Evolutionary conservation across 2,329 filamentous ascomycete species (phyloP).

Genomic region (Penicillium sp.): DNA sequence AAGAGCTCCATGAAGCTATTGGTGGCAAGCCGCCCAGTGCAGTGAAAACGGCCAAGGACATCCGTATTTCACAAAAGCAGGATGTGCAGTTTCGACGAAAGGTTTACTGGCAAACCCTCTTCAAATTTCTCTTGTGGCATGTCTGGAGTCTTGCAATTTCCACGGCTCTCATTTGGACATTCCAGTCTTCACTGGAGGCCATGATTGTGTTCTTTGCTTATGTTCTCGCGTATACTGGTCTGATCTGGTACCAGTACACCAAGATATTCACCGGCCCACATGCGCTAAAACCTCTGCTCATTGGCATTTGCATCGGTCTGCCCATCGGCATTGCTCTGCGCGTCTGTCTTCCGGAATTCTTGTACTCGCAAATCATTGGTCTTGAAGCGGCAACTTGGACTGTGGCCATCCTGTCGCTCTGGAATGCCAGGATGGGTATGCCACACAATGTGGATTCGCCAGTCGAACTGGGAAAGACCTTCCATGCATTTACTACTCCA

Average conservation of each 20-base stretch:
- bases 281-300: conserved; percentile 45
- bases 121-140: conserved; percentile 48
- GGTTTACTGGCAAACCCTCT: conserved; percentile 49
- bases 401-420: conserved; percentile 46
- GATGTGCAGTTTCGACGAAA: conserved; percentile 44
- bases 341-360: conserved; percentile 35
- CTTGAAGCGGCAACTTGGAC: conserved; percentile 49
- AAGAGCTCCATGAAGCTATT: conserved; percentile 45
- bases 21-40: conserved; percentile 40
- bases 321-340: conserved; percentile 45
- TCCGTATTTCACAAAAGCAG: conserved; percentile 42
- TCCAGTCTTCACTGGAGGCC: conserved; percentile 40
- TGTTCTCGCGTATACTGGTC: conserved; percentile 47
- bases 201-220: conserved; percentile 49
- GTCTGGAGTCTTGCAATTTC: conserved; percentile 50
- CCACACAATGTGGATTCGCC: conserved; percentile 38
- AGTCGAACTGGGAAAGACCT: conserved; percentile 32
- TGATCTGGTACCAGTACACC: conserved; percentile 51
- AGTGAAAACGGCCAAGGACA: conserved; percentile 40
- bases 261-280: conserved; percentile 50
- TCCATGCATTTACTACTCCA: conserved; percentile 43
- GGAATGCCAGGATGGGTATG: conserved; percentile 46
- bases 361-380: conserved; percentile 46
- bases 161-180: conserved; percentile 49
- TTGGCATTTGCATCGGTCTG: conserved; percentile 45